These are phyloP conservation scores for Volutella citrinella DNA, from an alignment of 2,329 filamentous ascomycete species.

Conservation along the genomic window DNA sequence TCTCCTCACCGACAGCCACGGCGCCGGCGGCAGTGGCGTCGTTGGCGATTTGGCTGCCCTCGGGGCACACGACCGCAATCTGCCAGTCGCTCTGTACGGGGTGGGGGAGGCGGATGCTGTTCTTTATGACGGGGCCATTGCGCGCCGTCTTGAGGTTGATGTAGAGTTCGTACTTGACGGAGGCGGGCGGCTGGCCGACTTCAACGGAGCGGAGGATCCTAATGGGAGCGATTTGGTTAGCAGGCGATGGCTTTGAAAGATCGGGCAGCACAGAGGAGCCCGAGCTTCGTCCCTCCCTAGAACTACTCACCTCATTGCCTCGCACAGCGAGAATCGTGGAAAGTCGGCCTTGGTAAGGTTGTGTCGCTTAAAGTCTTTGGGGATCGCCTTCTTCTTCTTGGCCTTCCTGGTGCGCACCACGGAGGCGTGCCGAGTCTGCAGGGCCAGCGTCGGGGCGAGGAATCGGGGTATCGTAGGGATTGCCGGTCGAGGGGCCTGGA, in stretches of 20 bases:
- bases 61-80: constrained; percentile 89
- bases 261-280: too few species aligned
- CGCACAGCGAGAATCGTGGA: constrained; percentile 73
- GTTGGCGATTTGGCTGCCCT: constrained; percentile 69
- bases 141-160: constrained; percentile 80
- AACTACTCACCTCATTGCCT: constrained; percentile 87
- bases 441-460: constrained; percentile 42
- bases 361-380: constrained; percentile 66
- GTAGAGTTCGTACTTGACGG: constrained; percentile 84
- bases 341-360: constrained; percentile 61
- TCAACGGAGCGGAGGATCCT: constrained; percentile 91
- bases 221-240: constrained; percentile 10
- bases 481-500: constrained; percentile 40
- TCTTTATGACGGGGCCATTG: constrained; percentile 83
- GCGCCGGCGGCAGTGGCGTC: constrained; percentile 79
- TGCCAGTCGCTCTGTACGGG: constrained; percentile 84
- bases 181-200: constrained; percentile 73
- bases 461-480: constrained; percentile 45
- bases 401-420: constrained; percentile 48
- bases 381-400: constrained; percentile 56
- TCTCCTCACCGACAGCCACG: constrained; percentile 78
- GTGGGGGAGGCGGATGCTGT: constrained; percentile 83
- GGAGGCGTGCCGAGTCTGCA: constrained; percentile 42
- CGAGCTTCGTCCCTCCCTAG: too few species aligned
- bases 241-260: too few species aligned